Evolutionary conservation across 1,139 yeast genomes (phyloP).

Genomic region (Protomyces pachydermus): DNA sequence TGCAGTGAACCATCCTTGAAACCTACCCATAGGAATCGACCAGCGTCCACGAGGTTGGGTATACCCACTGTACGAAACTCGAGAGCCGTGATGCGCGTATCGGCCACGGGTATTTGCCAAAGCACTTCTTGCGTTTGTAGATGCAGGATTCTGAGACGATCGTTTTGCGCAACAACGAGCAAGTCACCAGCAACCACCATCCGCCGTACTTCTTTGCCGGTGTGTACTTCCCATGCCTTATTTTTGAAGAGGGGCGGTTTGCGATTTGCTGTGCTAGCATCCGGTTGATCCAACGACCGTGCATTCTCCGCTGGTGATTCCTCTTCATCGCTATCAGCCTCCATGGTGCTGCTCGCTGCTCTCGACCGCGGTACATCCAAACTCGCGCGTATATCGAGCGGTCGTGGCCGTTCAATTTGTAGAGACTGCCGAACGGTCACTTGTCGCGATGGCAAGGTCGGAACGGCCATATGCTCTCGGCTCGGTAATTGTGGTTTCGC

Average conservation of each 20-base stretch:
- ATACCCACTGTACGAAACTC: constrained; percentile 13
- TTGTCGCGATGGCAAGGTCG: background rate
- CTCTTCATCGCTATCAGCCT: constrained; percentile 17
- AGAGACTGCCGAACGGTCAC: background rate
- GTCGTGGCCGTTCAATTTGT: background rate
- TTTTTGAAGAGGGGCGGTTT: constrained; percentile 36
- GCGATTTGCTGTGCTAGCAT: constrained; percentile 40
- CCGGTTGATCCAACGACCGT: constrained; percentile 30
- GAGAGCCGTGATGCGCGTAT: constrained; percentile 18
- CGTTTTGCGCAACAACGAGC: constrained; percentile 13
- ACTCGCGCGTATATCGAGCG: background rate
- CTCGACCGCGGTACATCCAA: background rate
- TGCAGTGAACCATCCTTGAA: constrained; percentile 41
- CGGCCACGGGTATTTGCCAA: constrained; percentile 19
- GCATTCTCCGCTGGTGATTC: background rate
- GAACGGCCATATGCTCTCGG: background rate
- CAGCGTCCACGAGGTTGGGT: constrained; percentile 32
- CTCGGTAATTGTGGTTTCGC: background rate
- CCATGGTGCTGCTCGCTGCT: background rate
- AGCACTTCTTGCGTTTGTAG: constrained; percentile 7
- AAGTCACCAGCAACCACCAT: constrained; percentile 8
- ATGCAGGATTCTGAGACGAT: constrained; percentile 6
- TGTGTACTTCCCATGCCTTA: constrained; percentile 9
- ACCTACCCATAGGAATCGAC: constrained; percentile 40
- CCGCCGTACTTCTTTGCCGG: constrained; percentile 17